A percentile compares a stretch with the other conserved stretches of the same genome.
phyloP scores from a whole-genome alignment of 805 yeast genomes.

The Zygosaccharomyces pseudorouxii region DNA sequence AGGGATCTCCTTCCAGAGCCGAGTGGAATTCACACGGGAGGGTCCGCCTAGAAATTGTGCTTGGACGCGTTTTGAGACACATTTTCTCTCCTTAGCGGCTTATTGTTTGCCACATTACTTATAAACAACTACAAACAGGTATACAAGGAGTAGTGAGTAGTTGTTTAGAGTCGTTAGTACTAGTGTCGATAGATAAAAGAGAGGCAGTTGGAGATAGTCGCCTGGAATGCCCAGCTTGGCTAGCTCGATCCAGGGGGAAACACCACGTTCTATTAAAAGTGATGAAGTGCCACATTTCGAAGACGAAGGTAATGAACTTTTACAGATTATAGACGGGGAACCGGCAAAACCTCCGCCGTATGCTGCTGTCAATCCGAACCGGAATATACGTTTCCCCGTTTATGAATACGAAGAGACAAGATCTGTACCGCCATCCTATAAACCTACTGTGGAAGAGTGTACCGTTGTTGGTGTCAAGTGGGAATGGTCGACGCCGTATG shows the following conservation, averaged over 20 bases:
- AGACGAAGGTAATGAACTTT: slow-evolving; percentile 22
- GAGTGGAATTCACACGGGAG: background rate
- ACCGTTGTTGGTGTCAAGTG: slow-evolving; percentile 58
- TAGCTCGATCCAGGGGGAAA: background rate
- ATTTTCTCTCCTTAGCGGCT: background rate
- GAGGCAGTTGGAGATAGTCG: background rate
- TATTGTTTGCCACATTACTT: background rate
- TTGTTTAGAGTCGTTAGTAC: background rate
- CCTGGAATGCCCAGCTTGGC: slow-evolving; percentile 4
- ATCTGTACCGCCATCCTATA: slow-evolving; percentile 57
- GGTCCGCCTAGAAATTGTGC: background rate
- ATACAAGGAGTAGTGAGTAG: background rate
- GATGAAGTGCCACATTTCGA: slow-evolving; percentile 5
- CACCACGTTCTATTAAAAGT: background rate
- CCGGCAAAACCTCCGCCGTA: slow-evolving; percentile 38
- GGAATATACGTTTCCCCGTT: slow-evolving; percentile 33
- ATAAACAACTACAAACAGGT: background rate
- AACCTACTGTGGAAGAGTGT: slow-evolving; percentile 59
- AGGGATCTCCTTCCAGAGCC: background rate
- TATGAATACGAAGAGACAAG: slow-evolving; percentile 30
- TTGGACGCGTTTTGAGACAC: background rate
- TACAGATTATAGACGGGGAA: slow-evolving; percentile 36
- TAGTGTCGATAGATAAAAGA: background rate
- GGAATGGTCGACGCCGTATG: slow-evolving; percentile 78
- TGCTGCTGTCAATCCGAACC: slow-evolving; percentile 24